These are phyloP conservation scores for Quercus agrifolia DNA, from an alignment of 306 rosid genomes.

Conservation along the genomic window DNA sequence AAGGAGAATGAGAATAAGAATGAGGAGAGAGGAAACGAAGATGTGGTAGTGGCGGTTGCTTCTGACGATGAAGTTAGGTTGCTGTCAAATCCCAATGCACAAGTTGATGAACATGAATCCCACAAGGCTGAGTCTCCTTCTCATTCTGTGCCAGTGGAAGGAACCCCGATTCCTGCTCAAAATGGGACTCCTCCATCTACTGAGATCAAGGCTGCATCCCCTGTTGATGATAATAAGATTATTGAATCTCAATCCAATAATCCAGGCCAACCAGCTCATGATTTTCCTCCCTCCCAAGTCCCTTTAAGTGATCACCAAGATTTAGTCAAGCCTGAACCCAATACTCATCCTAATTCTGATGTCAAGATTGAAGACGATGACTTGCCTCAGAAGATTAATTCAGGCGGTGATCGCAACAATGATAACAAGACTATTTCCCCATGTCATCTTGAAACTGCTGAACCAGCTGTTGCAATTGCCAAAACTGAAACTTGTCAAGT, in stretches of 20 bases:
- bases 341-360: constrained; percentile 19
- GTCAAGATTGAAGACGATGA: constrained; percentile 34
- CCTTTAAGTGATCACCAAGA: constrained; percentile 29
- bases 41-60: constrained; percentile 7
- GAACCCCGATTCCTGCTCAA: constrained; percentile 16
- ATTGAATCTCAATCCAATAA: constrained; percentile 19
- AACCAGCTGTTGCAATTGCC: constrained; percentile 24
- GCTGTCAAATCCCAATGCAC: neutral
- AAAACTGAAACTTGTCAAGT: constrained; percentile 48
- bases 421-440: constrained; percentile 10
- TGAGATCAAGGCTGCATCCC: neutral
- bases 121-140: constrained; percentile 9
- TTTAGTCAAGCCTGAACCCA: constrained; percentile 32
- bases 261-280: constrained; percentile 22
- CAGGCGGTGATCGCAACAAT: constrained; percentile 17
- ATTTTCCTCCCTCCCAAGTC: constrained; percentile 21
- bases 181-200: constrained; percentile 11
- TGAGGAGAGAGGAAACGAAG: constrained; percentile 32
- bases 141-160: constrained; percentile 25
- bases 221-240: constrained; percentile 19
- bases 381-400: constrained; percentile 19
- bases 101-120: constrained; percentile 23
- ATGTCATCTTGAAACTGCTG: constrained; percentile 11
- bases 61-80: neutral
- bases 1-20: constrained; percentile 42